Evolutionary conservation across 176 grass and related monocot genomes (phyloP).

Genomic region (Oryza officinalis): DNA sequence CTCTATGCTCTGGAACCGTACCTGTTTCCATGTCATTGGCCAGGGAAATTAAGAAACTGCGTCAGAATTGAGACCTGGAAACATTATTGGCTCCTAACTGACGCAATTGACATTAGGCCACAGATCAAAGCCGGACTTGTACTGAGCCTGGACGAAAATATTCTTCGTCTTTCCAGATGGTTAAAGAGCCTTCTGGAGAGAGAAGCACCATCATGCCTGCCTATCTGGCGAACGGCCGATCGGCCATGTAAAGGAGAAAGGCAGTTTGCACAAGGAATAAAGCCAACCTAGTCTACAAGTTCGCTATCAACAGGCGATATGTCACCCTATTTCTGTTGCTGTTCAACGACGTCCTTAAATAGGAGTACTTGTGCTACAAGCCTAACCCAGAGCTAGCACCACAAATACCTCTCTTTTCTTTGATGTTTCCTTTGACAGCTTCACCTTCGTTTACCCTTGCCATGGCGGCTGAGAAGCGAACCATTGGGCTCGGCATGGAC

Average conservation of each 20-base stretch:
- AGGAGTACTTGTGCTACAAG: constrained; percentile 33
- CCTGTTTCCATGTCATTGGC: not conserved
- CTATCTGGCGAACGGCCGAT: constrained; percentile 31
- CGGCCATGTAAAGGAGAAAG: constrained; percentile 24
- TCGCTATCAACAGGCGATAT: constrained; percentile 25
- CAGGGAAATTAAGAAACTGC: not conserved
- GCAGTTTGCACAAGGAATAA: constrained; percentile 34
- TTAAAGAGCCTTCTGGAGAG: constrained; percentile 33
- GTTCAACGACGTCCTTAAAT: constrained; percentile 24
- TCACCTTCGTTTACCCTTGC: constrained; percentile 23
- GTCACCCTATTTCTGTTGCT: constrained; percentile 6
- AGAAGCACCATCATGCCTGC: constrained; percentile 9
- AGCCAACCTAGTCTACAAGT: constrained; percentile 20
- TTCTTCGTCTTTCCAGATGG: constrained; percentile 24
- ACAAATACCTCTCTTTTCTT: constrained; percentile 12
- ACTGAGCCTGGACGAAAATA: not conserved
- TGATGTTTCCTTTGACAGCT: not conserved
- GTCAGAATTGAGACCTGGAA: not conserved
- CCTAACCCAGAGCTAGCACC: constrained; percentile 26
- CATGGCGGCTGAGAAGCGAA: constrained; percentile 44
- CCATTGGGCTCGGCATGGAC: constrained; percentile 71
- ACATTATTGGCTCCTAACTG: not conserved
- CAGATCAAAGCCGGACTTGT: not conserved
- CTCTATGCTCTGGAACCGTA: not conserved
- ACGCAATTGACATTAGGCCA: not conserved